Evolutionary conservation across 139 green algal genomes (phyloP).

Genomic region (Tetratostichococcus sp.): DNA sequence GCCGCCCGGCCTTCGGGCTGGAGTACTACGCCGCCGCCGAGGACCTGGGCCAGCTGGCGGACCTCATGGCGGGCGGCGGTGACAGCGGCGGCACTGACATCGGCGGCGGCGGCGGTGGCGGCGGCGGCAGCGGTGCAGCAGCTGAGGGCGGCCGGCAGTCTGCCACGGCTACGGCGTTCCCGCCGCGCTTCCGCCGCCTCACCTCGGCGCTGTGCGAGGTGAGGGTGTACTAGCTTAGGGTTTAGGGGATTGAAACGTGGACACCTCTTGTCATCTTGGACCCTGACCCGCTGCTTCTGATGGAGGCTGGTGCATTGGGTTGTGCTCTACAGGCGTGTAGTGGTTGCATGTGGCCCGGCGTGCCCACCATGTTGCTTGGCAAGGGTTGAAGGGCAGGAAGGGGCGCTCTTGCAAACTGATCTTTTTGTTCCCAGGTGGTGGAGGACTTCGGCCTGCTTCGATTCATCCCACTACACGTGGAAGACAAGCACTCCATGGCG

Average conservation of each 20-base stretch:
- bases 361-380: too few relatives aligned
- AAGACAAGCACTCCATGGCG: conserved; percentile 61
- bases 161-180: background rate
- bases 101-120: too few relatives aligned
- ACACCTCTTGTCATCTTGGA: too few relatives aligned
- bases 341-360: too few relatives aligned
- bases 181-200: conserved; percentile 52
- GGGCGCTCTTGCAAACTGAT: background rate
- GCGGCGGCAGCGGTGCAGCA: background rate
- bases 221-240: too few relatives aligned
- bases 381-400: too few relatives aligned
- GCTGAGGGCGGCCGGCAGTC: background rate
- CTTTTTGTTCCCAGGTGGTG: conserved; percentile 43
- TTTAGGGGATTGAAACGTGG: too few relatives aligned
- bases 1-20: conserved; percentile 81
- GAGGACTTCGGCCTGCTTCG: conserved; percentile 85
- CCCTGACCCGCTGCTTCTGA: too few relatives aligned
- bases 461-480: conserved; percentile 82
- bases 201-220: conserved; percentile 67
- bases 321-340: too few relatives aligned
- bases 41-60: conserved; percentile 61
- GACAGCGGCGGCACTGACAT: too few relatives aligned
- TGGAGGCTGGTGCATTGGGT: too few relatives aligned
- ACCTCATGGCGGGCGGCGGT: conserved; percentile 5
- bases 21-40: conserved; percentile 88